These are phyloP conservation scores for Kwoniella sp. DNA, from an alignment of 768 basidiomycete species.

Conservation along the genomic window DNA sequence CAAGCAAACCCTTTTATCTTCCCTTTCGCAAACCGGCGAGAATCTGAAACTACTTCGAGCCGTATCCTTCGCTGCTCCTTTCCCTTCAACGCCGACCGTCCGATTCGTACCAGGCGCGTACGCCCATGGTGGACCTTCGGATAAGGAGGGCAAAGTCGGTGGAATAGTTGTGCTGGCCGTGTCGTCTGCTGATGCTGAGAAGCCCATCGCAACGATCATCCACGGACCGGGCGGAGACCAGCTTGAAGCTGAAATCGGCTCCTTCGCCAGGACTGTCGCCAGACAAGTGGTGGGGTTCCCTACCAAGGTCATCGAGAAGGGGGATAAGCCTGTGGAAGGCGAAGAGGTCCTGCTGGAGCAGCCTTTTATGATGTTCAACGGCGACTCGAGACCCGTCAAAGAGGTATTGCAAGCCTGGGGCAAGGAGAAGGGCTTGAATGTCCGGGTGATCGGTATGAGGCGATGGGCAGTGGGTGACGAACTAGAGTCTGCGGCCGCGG, in stretches of 20 bases:
- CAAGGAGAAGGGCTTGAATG: conserved; percentile 39
- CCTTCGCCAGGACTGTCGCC: conserved; percentile 73
- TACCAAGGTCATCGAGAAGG: conserved; percentile 61
- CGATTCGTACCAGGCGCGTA: conserved; percentile 53
- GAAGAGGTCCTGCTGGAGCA: conserved; percentile 50
- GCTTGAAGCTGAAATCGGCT: conserved; percentile 63
- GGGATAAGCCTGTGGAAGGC: conserved; percentile 32
- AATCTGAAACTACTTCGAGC: conserved; percentile 57
- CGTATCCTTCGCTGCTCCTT: conserved; percentile 54
- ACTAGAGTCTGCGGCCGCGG: conserved; percentile 4
- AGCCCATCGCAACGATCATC: conserved; percentile 43
- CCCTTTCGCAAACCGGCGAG: conserved; percentile 52
- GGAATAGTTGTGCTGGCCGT: conserved; percentile 60
- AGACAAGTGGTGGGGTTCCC: conserved; percentile 84
- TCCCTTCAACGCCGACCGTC: conserved; percentile 45
- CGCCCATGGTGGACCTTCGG: conserved; percentile 51
- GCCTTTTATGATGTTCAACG: conserved; percentile 53
- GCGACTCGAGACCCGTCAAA: conserved; percentile 42
- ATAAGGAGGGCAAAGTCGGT: conserved; percentile 59
- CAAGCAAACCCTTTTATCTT: conserved; percentile 67
- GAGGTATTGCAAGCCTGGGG: conserved; percentile 51
- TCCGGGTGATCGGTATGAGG: conserved; percentile 48
- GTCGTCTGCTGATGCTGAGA: conserved; percentile 58
- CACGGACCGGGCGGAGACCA: conserved; percentile 46
- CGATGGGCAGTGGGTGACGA: conserved; percentile 51